Percentiles rank a stretch among this genome's conserved stretches.
These are phyloP conservation scores for Brachypodium distachyon DNA, from an alignment of 202 grass and related monocot species.

Conservation along the genomic window DNA sequence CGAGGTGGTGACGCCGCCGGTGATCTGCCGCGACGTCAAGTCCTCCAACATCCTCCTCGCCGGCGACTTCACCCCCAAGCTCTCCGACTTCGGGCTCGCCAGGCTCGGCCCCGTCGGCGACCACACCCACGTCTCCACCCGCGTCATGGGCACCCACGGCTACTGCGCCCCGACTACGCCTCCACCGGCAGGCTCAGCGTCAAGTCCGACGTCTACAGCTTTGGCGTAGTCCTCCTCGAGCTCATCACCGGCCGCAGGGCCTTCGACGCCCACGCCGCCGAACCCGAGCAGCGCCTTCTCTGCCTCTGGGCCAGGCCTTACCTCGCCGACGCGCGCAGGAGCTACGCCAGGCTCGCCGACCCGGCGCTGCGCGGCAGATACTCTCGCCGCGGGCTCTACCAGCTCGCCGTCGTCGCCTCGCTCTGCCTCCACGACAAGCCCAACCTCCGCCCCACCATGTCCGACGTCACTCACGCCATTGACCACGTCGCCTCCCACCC, in stretches of 20 bases:
- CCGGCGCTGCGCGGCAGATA: conserved; percentile 37
- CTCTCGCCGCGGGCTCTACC: conserved; percentile 47
- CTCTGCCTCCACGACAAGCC: conserved; percentile 55
- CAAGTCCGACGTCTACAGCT: conserved; percentile 68
- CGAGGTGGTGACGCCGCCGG: conserved; percentile 43
- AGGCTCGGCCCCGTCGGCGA: conserved; percentile 54
- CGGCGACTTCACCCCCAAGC: conserved; percentile 46
- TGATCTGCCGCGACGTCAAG: conserved; percentile 72
- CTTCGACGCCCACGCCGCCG: conserved; percentile 7
- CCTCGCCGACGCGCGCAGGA: conserved; percentile 29
- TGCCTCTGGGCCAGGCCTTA: conserved; percentile 47
- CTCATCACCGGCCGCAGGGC: conserved; percentile 44
- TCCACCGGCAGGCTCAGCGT: conserved; percentile 50
- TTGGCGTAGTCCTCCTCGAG: conserved; percentile 59
- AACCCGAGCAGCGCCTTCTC: conserved; percentile 35
- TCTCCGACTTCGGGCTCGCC: conserved; percentile 61
- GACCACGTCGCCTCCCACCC: conserved; percentile 51
- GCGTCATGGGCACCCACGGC: conserved; percentile 66
- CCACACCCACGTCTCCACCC: conserved; percentile 52
- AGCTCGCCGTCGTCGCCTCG: conserved; percentile 31
- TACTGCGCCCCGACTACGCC: conserved; percentile 64
- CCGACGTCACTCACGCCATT: conserved; percentile 36
- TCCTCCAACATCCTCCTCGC: conserved; percentile 62
- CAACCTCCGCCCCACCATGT: conserved; percentile 50
- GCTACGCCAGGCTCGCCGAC: conserved; percentile 32